Conservation (phyloP, 768 basidiomycete genomes). For the Auricularia sp. region DNA sequence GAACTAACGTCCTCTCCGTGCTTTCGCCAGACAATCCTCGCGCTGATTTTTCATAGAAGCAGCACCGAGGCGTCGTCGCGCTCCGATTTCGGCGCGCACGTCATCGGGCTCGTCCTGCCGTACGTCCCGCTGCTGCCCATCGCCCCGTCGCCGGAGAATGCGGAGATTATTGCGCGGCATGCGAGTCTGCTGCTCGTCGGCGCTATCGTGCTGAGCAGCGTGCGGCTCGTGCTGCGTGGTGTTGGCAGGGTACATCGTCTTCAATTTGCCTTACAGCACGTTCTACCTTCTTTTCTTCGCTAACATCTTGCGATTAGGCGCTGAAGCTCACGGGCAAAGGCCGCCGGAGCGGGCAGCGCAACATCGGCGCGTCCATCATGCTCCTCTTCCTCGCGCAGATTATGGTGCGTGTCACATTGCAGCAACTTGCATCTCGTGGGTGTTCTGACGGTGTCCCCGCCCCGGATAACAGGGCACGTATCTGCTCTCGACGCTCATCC, state of each 20-base stretch:
- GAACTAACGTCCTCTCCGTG: not conserved
- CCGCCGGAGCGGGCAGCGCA: slow-evolving; percentile 22
- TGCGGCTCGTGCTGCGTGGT: slow-evolving; percentile 57
- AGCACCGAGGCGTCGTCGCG: slow-evolving; percentile 31
- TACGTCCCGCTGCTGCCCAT: slow-evolving; percentile 31
- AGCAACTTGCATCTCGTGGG: no score
- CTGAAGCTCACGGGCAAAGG: slow-evolving; percentile 46
- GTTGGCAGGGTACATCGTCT: slow-evolving; percentile 44
- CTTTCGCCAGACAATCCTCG: slow-evolving; percentile 19
- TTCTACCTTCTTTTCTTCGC: not conserved
- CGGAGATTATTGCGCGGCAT: slow-evolving; percentile 38
- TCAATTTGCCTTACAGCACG: not conserved
- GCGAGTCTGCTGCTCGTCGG: slow-evolving; percentile 65
- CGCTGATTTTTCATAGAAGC: slow-evolving; percentile 24
- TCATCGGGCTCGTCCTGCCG: slow-evolving; percentile 21
- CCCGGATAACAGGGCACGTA: slow-evolving; percentile 54
- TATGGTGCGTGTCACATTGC: slow-evolving; percentile 43
- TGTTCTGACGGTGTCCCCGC: no score
- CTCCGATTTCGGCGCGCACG: slow-evolving; percentile 33
- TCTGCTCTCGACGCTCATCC: slow-evolving; percentile 71
- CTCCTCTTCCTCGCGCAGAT: slow-evolving; percentile 69
- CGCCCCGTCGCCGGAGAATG: slow-evolving; percentile 21
- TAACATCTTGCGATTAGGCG: slow-evolving; percentile 24
- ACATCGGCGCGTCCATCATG: slow-evolving; percentile 65
- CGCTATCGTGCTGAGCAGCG: slow-evolving; percentile 61